Evolutionary conservation across 2,329 filamentous ascomycete species (phyloP).

Genomic region (Pseudocercospora ulei): DNA sequence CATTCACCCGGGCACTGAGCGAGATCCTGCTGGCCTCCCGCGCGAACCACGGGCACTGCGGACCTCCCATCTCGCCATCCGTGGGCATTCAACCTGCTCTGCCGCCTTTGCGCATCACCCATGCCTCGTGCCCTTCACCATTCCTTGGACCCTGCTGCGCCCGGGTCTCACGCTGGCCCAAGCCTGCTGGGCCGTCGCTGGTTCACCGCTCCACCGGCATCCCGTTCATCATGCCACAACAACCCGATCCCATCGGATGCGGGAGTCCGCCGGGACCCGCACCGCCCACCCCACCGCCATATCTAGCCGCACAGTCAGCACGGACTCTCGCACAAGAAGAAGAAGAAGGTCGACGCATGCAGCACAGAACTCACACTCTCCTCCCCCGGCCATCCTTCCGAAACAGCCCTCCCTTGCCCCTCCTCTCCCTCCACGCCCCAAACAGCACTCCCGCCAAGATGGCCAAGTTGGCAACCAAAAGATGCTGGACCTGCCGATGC

Average conservation of each 20-base stretch:
- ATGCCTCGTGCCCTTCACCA: no score
- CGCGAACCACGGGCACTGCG: no score
- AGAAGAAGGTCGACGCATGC: background rate
- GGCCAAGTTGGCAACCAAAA: constrained; percentile 17
- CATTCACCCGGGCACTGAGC: no score
- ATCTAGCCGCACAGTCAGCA: background rate
- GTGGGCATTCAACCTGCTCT: no score
- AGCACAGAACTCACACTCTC: constrained; percentile 11
- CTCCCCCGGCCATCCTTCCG: constrained; percentile 2
- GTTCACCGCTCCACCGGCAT: constrained; percentile 11
- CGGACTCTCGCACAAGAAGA: background rate
- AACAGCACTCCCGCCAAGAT: constrained; percentile 16
- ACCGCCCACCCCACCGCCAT: constrained; percentile 8
- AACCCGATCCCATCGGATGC: constrained; percentile 10
- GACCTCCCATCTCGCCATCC: no score
- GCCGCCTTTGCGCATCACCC: no score
- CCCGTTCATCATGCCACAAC: constrained; percentile 12
- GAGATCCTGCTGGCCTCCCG: no score
- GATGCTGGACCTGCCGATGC: constrained; percentile 17
- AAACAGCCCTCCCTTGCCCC: constrained; percentile 7
- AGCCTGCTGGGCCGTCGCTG: no score
- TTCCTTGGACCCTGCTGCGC: no score
- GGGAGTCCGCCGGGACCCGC: background rate
- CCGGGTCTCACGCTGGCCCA: no score
- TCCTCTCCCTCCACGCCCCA: constrained; percentile 12